Evolutionary conservation across 73 alveolate genomes (phyloP), one percentile per base, ranked within the genome.

Genomic region (Blepharisma japonicum): DNA sequence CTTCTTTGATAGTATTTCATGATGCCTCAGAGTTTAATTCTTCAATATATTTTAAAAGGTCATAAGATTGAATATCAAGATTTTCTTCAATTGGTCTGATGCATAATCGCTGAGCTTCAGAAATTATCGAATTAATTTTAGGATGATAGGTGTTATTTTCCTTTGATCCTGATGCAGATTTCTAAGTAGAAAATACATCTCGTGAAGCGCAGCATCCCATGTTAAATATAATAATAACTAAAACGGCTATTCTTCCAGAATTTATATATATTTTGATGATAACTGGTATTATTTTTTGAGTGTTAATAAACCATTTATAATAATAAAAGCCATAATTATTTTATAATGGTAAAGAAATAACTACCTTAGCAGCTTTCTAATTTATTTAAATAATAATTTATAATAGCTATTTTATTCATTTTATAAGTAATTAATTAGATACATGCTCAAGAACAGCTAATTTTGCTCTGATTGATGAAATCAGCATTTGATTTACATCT

Each of bases 121-220:
- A 51, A 14, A 14, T 51, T 11, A 11, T 51, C 4, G n/a, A 14
- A 11, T 51, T 51, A 14, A 14, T 53, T 53, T 14, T 53, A 53
- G n/a, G n/a, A 14, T 53, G 27, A 53, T 14, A 11, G 2, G 67
- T 3, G 27, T 4, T 53, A 4, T 25, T 25, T n/a, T 32, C 42
- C 42, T 32, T 32, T 32, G 42, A 32, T 3, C 42, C 42, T 32
- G 42, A 32, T 32, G 42, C 42, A 32, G 42, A 32, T 32, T 32
- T 32, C 42, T 32, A 32, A 61, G 18, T 61, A 25, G 46, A 25
- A 61, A 14, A 14, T 61, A 61, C 74, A 25, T 61, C 74, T 9
- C 74, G 38, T 3, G 18, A 14, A 8, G 14, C 74, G 5, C 74
- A 61, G 46, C 74, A 61, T 14, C 74, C 74, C 74, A 61, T 61